These are phyloP conservation scores for Diaporthe destruens DNA, from an alignment of 2,329 filamentous ascomycete species.

Conservation along the genomic window DNA sequence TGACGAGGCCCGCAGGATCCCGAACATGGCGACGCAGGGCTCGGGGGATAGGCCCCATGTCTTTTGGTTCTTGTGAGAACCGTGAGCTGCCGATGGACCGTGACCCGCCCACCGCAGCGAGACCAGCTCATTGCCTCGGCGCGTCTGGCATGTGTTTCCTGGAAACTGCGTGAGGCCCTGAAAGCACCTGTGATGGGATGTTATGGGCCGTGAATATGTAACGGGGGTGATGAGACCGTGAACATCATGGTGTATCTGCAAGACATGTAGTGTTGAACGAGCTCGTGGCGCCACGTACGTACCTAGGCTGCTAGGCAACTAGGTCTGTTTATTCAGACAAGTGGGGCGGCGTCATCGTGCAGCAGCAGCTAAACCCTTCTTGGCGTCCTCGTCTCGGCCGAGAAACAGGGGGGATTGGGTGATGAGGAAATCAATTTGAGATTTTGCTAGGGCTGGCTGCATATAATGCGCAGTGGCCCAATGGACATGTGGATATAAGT, in stretches of 20 bases:
- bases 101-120: background rate
- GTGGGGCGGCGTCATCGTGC: background rate
- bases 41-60: background rate
- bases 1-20: background rate
- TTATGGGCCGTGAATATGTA: too few species aligned
- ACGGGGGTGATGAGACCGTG: background rate
- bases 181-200: too few species aligned
- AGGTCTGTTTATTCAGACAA: background rate
- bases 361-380: constrained; percentile 1
- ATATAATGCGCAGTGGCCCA: background rate
- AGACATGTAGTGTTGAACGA: background rate
- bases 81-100: background rate
- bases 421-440: background rate
- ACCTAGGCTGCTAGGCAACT: too few species aligned
- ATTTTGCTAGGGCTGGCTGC: background rate
- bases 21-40: background rate
- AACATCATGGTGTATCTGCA: too few species aligned
- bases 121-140: background rate
- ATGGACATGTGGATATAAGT: background rate
- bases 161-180: background rate
- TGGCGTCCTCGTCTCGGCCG: background rate
- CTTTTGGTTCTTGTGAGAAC: background rate
- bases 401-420: too few species aligned
- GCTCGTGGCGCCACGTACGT: background rate
- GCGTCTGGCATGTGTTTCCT: background rate